A percentile compares a stretch with the other conserved stretches of the same genome.
Evolutionary conservation across 495 filamentous ascomycete species (phyloP).

Genomic region (Xylaria castorea): DNA sequence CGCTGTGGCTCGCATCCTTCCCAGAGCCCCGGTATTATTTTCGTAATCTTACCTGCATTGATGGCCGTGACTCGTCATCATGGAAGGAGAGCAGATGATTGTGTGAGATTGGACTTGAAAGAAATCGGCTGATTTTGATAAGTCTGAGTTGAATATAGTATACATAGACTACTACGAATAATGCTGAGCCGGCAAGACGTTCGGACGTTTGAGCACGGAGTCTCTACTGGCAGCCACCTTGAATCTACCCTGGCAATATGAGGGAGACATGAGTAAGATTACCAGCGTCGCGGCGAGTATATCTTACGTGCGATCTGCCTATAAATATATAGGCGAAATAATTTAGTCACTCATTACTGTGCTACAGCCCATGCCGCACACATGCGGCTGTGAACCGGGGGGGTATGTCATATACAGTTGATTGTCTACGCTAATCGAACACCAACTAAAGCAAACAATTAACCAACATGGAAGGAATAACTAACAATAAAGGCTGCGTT

Average conservation of each 20-base stretch:
- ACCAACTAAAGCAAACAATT: background rate
- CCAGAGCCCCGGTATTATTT: background rate
- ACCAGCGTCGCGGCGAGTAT: background rate
- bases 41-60: background rate
- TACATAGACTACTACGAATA: background rate
- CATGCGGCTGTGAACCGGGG: conserved; percentile 13
- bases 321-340: conserved; percentile 17
- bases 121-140: background rate
- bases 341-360: conserved; percentile 12
- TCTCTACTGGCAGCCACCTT: background rate
- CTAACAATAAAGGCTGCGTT: background rate
- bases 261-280: conserved; percentile 8
- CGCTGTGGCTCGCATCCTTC: background rate
- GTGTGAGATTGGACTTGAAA: background rate
- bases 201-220: background rate
- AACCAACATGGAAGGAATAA: background rate
- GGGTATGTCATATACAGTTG: background rate
- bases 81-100: background rate
- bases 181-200: background rate
- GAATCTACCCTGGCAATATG: background rate
- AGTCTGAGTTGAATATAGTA: background rate
- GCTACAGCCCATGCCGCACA: background rate
- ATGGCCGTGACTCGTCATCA: conserved; percentile 1
- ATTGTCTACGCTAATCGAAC: background rate
- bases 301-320: conserved; percentile 3